Conservation (phyloP, 441 rosid species). For the Oxalis stricta region DNA sequence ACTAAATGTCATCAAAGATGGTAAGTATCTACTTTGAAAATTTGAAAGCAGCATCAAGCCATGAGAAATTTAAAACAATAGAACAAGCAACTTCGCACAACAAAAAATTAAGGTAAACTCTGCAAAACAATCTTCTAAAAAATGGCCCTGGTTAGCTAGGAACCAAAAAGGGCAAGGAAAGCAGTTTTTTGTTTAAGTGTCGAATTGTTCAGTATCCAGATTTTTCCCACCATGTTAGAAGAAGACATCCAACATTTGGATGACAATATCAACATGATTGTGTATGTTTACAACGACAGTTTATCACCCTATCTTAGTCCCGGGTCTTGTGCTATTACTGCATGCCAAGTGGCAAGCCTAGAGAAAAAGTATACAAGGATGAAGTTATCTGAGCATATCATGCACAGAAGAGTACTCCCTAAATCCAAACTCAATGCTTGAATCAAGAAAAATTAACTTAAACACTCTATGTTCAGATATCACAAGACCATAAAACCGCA, state of each 20-base stretch:
- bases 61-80: slow-evolving; percentile 1
- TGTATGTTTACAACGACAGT: too few relatives aligned
- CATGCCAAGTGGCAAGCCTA: too few relatives aligned
- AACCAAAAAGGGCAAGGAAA: not conserved
- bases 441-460: not conserved
- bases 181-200: too few relatives aligned
- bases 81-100: not conserved
- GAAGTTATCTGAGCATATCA: not conserved
- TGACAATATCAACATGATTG: too few relatives aligned
- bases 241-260: too few relatives aligned
- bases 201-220: too few relatives aligned
- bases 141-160: not conserved
- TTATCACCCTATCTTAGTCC: too few relatives aligned
- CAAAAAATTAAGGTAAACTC: not conserved
- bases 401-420: not conserved
- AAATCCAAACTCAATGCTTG: not conserved
- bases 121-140: not conserved
- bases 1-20: slow-evolving; percentile 3
- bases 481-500: not conserved
- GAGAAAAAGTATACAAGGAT: not conserved
- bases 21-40: not conserved
- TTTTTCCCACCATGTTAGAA: too few relatives aligned
- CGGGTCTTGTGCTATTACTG: too few relatives aligned
- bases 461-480: not conserved
- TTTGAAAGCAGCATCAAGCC: not conserved